Conservation (phyloP, 129 eudicot species). For the Saussurea involucrata region DNA sequence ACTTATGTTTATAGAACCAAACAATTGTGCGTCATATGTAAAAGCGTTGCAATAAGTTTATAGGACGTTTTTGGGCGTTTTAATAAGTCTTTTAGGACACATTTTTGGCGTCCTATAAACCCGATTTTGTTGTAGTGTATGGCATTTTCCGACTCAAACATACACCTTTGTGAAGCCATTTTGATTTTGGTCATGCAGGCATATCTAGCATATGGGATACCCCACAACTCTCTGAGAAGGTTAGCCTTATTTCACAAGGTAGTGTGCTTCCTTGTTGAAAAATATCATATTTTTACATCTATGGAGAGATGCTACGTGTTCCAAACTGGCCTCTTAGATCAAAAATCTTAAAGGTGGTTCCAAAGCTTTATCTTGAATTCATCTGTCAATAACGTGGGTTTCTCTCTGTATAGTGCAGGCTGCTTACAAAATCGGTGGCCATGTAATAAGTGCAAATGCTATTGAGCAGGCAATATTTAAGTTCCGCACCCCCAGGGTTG, state of each 20-base stretch:
- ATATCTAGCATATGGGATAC: constrained; percentile 82
- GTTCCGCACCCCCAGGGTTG: constrained; percentile 67
- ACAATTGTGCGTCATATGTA: not conserved
- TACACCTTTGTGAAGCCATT: not conserved
- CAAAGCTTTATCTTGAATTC: not conserved
- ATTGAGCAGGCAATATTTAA: constrained; percentile 75
- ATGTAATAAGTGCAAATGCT: constrained; percentile 63
- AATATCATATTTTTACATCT: not conserved
- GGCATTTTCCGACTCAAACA: not conserved
- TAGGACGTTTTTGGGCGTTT: not conserved
- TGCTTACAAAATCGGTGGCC: constrained; percentile 80
- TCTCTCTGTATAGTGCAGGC: constrained; percentile 79
- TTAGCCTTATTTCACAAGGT: constrained; percentile 92
- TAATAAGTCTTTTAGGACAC: not conserved
- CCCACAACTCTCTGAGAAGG: constrained; percentile 82
- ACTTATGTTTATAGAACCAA: not conserved
- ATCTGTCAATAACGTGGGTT: constrained; percentile 26
- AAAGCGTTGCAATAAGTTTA: not conserved
- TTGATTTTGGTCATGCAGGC: constrained; percentile 49
- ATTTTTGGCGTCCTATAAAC: not conserved
- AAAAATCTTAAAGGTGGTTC: not conserved
- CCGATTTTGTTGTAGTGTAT: not conserved
- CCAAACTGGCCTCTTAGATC: not conserved
- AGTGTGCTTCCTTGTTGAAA: constrained; percentile 29
- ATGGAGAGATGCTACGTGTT: not conserved